Conservation (phyloP, 441 rosid genomes). For the Eutrema salsugineum region DNA sequence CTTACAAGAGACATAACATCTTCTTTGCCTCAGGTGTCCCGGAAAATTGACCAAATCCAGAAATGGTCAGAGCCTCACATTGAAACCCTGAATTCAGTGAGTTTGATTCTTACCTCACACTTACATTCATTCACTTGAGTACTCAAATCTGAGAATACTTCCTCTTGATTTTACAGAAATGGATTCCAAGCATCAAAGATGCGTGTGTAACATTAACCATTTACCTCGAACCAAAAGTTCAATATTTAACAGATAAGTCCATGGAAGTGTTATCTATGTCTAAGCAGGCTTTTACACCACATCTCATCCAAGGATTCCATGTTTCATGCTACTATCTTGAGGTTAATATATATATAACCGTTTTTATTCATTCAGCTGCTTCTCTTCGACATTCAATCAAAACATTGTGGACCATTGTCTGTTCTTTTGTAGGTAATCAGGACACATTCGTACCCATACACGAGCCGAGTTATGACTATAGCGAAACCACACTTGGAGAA, state of each 20-base stretch:
- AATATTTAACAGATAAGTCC: slow-evolving; percentile 31
- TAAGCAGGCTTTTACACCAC: slow-evolving; percentile 28
- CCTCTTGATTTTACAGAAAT: slow-evolving; percentile 29
- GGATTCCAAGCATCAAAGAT: slow-evolving; percentile 44
- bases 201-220: slow-evolving; percentile 22
- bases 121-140: neutral
- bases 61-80: slow-evolving; percentile 35
- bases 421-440: slow-evolving; percentile 24
- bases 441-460: slow-evolving; percentile 32
- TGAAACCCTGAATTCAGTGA: slow-evolving; percentile 32
- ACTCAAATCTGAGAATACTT: neutral
- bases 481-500: slow-evolving; percentile 35
- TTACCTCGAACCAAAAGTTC: slow-evolving; percentile 33
- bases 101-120: slow-evolving; percentile 8
- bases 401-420: neutral
- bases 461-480: slow-evolving; percentile 21
- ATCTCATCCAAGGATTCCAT: slow-evolving; percentile 29
- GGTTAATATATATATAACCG: slow-evolving; percentile 24
- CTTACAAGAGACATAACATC: neutral
- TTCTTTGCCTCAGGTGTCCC: slow-evolving; percentile 21
- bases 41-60: slow-evolving; percentile 29
- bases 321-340: slow-evolving; percentile 28
- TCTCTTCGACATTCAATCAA: neutral
- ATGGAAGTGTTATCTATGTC: slow-evolving; percentile 32
- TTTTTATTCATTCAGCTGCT: neutral